Evolutionary conservation across 2,329 filamentous ascomycete species (phyloP).

Genomic region (Emmonsia crescens): DNA sequence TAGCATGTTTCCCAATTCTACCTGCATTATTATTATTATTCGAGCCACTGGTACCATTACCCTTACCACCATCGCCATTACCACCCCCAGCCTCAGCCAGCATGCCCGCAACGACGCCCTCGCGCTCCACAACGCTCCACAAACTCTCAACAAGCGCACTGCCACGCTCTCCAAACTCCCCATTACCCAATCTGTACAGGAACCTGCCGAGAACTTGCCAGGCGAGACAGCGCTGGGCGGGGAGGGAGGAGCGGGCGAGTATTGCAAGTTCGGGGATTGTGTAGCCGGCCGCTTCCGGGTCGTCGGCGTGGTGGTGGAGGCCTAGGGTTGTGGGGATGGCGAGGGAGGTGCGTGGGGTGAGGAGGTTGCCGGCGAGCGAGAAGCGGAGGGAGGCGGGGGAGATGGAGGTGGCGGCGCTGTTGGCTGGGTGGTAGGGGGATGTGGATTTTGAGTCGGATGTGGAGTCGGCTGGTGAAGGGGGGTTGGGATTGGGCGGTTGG

Average conservation of each 20-base stretch:
- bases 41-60: background rate
- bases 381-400: constrained; percentile 67
- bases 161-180: constrained; percentile 54
- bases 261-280: constrained; percentile 78
- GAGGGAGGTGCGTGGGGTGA: constrained; percentile 65
- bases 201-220: constrained; percentile 84
- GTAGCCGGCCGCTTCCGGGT: constrained; percentile 88
- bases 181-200: constrained; percentile 68
- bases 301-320: constrained; percentile 85
- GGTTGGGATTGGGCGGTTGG: constrained; percentile 48
- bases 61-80: constrained; percentile 41
- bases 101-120: constrained; percentile 64
- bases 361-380: constrained; percentile 69
- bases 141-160: constrained; percentile 61
- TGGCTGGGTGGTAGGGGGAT: constrained; percentile 75
- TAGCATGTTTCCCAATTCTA: constrained; percentile 51
- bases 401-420: constrained; percentile 55
- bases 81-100: constrained; percentile 60
- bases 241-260: constrained; percentile 67
- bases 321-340: constrained; percentile 66
- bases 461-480: constrained; percentile 52
- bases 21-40: constrained; percentile 8
- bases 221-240: constrained; percentile 79
- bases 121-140: constrained; percentile 71
- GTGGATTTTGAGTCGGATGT: constrained; percentile 44